Base-by-base conservation (phyloP, 306 rosid genomes). In the Inga laurina region DNA sequence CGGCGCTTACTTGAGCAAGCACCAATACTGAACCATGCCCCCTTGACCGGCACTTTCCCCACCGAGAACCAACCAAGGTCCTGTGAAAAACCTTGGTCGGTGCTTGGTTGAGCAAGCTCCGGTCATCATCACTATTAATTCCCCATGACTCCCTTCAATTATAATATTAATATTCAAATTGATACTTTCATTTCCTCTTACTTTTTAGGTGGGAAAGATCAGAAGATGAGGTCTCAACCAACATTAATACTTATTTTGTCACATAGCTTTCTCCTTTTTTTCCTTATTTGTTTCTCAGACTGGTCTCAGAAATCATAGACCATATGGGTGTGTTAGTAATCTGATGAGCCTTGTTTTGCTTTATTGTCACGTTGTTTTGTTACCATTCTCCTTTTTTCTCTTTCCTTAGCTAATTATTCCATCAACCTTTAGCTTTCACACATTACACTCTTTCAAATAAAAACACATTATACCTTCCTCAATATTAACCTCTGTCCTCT, bases 311-410 rank as follows among this genome's bases (percentile, higher is more conserved):
- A 12, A 71, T 72, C 57, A 72, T 35, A 56, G 15, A 9, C 35
- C 83, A 79, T 74, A 86, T 82, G 78, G 78, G 74, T 51, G 21
- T 78, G 45, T 65, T 41, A 72, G 76, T 72, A 15, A 22, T 72
- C 34, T 45, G 41, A 22, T 45, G 59, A 72, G 27, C 12, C 57
- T n/a, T 46, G 34, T 41, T 83, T 82, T 77, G 54, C 81, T 81
- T 73, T 35, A 19, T 83, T 74, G 79, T 75, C 75, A 74, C 82
- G 79, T 67, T 82, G 73, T 77, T 59, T 64, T 43, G 35, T 44
- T 44, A 4, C 37, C 18, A 54, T 59, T 22, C 19, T 49, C 34
- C 52, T 15, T 49, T 22, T 61, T 77, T 44, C 70, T 49, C 27
- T 45, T 39, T 1, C 79, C 78, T 41, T 73, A 61, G 35, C 56